A percentile compares a stretch with the other conserved stretches of the same genome.
phyloP scores from a whole-genome alignment of 1,139 yeast species.

The Candida tropicalis region DNA sequence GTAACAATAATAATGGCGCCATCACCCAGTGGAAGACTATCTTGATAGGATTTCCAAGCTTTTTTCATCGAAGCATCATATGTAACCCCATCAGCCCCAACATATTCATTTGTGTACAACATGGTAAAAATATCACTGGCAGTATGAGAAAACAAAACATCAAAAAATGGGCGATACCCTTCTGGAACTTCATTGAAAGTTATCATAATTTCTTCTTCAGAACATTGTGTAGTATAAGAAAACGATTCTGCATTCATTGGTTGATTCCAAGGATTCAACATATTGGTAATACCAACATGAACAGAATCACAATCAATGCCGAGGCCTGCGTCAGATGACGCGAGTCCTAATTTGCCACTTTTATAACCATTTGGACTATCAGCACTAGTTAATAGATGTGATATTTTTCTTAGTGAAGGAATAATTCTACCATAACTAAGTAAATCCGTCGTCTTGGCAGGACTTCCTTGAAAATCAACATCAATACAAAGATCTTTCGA shows the following conservation, averaged over 20 bases:
- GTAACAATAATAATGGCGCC: conserved; percentile 17
- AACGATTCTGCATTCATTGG: conserved; percentile 18
- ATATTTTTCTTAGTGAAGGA: conserved; percentile 18
- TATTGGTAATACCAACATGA: conserved; percentile 22
- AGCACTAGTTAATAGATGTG: conserved; percentile 20
- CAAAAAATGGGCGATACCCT: conserved; percentile 27
- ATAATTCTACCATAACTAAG: conserved; percentile 9
- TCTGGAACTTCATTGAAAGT: conserved; percentile 26
- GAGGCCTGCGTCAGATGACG: conserved; percentile 83
- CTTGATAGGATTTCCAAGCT: conserved; percentile 15
- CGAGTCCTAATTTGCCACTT: conserved; percentile 86
- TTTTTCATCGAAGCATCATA: not conserved
- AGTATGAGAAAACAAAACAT: not conserved
- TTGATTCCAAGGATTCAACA: conserved; percentile 23
- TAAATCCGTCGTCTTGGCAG: not conserved
- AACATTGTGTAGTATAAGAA: conserved; percentile 19
- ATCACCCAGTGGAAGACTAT: conserved; percentile 18
- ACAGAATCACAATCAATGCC: conserved; percentile 37
- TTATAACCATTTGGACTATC: conserved; percentile 39
- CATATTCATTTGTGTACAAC: not conserved
- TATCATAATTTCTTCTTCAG: conserved; percentile 13
- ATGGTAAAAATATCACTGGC: not conserved
- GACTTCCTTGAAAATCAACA: conserved; percentile 5
- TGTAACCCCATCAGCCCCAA: not conserved
- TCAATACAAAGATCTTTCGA: conserved; percentile 4